phyloP scores from a whole-genome alignment of 345 rosid genomes.

The Streptanthus diversifolius region DNA sequence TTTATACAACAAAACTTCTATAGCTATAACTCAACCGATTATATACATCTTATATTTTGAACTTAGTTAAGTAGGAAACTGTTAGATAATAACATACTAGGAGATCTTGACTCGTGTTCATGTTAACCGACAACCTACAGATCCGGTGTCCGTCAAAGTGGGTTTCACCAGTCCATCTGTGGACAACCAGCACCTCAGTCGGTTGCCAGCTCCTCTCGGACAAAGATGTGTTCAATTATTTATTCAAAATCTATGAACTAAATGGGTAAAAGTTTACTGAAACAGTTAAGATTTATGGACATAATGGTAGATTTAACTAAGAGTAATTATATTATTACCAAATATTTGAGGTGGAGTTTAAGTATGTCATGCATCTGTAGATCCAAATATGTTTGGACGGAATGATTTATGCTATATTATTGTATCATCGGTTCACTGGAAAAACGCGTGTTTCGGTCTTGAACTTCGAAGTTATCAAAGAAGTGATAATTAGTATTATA shows the following conservation, averaged over 20 bases:
- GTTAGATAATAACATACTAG: neutral
- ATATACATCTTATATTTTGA: no score
- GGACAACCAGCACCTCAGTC: constrained; percentile 58
- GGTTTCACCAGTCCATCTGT: neutral
- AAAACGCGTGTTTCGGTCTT: no score
- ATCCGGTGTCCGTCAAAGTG: constrained; percentile 43
- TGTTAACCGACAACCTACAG: constrained; percentile 44
- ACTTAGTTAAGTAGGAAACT: neutral
- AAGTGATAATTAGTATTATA: no score
- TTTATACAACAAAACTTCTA: no score
- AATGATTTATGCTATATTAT: no score
- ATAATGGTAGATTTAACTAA: neutral
- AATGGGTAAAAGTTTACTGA: neutral
- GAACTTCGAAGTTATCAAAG: no score
- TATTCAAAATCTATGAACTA: neutral
- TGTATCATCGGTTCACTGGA: no score
- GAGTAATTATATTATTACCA: neutral
- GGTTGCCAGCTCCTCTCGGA: constrained; percentile 61
- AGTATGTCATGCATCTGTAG: no score
- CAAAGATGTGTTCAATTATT: constrained; percentile 19
- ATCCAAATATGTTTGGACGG: no score
- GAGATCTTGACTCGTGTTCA: constrained; percentile 45
- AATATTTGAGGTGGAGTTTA: no score
- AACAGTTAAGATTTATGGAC: neutral
- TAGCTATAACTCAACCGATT: no score